Base-by-base conservation (phyloP, 345 rosid species). In the Lepidium sativum region DNA sequence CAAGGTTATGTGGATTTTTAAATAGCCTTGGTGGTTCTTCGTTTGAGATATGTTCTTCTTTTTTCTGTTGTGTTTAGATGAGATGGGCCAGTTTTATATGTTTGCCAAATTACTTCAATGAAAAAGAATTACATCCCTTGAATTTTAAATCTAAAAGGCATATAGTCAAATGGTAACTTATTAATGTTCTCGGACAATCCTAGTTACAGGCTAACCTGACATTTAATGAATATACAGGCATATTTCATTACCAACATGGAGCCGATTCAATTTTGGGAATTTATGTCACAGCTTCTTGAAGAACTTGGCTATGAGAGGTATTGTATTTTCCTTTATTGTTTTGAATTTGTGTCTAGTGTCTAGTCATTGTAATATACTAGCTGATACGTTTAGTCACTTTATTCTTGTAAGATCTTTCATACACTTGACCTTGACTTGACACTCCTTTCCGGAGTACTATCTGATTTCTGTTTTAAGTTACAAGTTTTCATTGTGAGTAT, bases 231-330 rank as follows among this genome's bases (percentile, higher is more conserved):
- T 67, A 37, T 77, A 77, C 85, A 92, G 97, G 91, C 96, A 55
- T 92, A 89, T 80, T 92, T 92, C 76, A 78, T 89, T 67, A 89
- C 96, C 70, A 92, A 92, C 71, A 85, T 79, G 91, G 96, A 92
- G 78, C 85, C 91, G 33, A 83, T 89, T 58, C 87, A 83, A 76
- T 92, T 92, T 70, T 92, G 98, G 96, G 98, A 87, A 70, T 92
- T 89, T 75, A 72, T 85, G 32, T 87, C 95, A 27, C 82, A 58
- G 62, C 69, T 87, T 59, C 65, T 85, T 43, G 88, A 80, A 77
- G 96, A 95, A 76, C 97, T 92, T 84, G 97, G 97, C 74, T 89
- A 89, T 71, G 86, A 87, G 60, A 89, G 98, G 96, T 84, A 67
- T 61, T 52, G 25, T 65, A 9, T 18, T 75, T 57, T 57, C 4